Evolutionary conservation across 805 yeast species (phyloP), one percentile per base, ranked within the genome.

Genomic region (Saccharomycopsis sp.): DNA sequence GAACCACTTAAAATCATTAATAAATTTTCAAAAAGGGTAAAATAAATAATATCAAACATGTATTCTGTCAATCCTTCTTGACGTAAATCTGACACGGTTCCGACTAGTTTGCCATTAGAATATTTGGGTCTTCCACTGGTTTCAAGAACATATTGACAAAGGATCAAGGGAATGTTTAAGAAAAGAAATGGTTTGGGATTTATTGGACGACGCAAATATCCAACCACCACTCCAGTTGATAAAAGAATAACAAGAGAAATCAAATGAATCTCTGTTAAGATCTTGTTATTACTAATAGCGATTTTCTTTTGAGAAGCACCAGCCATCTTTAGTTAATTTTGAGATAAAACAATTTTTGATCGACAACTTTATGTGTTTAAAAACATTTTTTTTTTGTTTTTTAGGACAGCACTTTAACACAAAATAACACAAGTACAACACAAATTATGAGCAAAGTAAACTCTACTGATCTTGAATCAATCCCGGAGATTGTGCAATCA

Each of bases 11-110:
- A 18, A 4, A 72, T 50, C 63, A 75, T 70, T 38, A 78, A 57
- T 1, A 78, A 40, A 48, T 76, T 75, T 48, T 74, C 62, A 17
- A 70, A 50, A 69, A 79, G 67, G 2, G 87, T 79, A 34, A 81
- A 56, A 52, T 81, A 81, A 44, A 82, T 61, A 10, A 79, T 56
- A 52, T 82, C 92, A 53, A 77, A 77, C 65, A 80, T 60, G 61
- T 77, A 80, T 57, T 82, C 89, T 29, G 77, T 77, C 31, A 82
- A 62, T 0, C 92, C 92, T 3, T 58, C 53, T 45, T 73, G 82
- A 41, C 58, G 58, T 44, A 81, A 65, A 51, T 82, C 83, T 23
- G 68, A 71, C 2, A 88, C 89, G 1, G 81, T 56, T 10, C 57
- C 59, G 2, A 69, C 53, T 36, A 80, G 60, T 39, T 66, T 64